phyloP scores from a whole-genome alignment of 2,329 filamentous ascomycete species.

The Aspergillus latus region DNA sequence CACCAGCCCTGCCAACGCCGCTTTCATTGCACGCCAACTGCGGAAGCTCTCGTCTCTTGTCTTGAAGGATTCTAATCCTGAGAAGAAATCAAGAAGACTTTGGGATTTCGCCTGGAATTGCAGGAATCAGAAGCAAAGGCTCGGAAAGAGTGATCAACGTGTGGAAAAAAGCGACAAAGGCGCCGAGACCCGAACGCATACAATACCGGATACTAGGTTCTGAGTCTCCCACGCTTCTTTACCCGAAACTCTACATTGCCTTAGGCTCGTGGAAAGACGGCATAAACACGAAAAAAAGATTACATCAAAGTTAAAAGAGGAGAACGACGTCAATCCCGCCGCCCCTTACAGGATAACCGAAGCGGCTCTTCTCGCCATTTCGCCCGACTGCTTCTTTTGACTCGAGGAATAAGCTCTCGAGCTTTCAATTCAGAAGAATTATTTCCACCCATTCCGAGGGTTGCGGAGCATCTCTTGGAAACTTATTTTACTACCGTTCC shows the following conservation, averaged over 20 bases:
- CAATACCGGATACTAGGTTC: slow-evolving; percentile 20
- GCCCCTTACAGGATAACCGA: slow-evolving; percentile 15
- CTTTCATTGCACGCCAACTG: background rate
- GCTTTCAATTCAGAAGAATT: slow-evolving; percentile 23
- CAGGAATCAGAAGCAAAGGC: slow-evolving; percentile 15
- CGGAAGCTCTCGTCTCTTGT: slow-evolving; percentile 3
- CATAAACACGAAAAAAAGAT: slow-evolving; percentile 5
- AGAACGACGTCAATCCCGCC: background rate
- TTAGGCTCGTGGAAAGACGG: slow-evolving; percentile 16
- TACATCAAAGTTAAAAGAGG: slow-evolving; percentile 12
- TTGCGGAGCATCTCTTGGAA: slow-evolving; percentile 40
- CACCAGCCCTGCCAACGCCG: slow-evolving; percentile 5
- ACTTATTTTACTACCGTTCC: slow-evolving; percentile 16
- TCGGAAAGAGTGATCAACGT: slow-evolving; percentile 16
- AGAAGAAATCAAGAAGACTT: slow-evolving; percentile 6
- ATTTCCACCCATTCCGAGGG: slow-evolving; percentile 28
- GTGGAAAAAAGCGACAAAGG: slow-evolving; percentile 18
- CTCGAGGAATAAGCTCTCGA: slow-evolving; percentile 15
- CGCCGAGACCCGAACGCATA: slow-evolving; percentile 24
- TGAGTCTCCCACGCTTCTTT: slow-evolving; percentile 30
- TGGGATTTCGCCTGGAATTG: slow-evolving; percentile 10
- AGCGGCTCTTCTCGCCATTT: slow-evolving; percentile 16
- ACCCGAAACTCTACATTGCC: slow-evolving; percentile 25
- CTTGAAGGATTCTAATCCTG: slow-evolving; percentile 2
- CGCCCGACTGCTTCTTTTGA: slow-evolving; percentile 13